A percentile compares a stretch with the other conserved stretches of the same genome.
Conservation (phyloP, 1,284 basidiomycete species). For the Leccinum griseonigrum region DNA sequence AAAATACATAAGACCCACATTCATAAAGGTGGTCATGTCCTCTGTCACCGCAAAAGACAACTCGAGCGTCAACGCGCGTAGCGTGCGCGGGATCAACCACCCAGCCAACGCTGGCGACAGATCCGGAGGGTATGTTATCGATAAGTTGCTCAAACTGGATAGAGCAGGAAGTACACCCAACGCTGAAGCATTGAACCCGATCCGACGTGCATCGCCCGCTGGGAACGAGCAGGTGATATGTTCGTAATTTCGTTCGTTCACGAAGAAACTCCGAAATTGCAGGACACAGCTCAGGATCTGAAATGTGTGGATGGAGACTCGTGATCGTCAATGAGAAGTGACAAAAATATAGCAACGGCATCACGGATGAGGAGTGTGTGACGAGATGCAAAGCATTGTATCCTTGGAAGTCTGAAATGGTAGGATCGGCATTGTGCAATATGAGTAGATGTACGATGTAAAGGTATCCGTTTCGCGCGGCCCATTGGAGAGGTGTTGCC, state of each 20-base stretch:
- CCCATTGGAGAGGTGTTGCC: constrained; percentile 99
- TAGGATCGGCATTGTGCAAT: constrained; percentile 88
- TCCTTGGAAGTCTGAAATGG: constrained; percentile 88
- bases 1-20: constrained; percentile 29
- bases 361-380: constrained; percentile 91
- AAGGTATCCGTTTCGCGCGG: constrained; percentile 92
- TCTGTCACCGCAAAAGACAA: constrained; percentile 36
- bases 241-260: constrained; percentile 49
- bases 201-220: constrained; percentile 45
- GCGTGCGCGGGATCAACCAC: constrained; percentile 63
- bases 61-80: constrained; percentile 52
- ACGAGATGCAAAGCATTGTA: constrained; percentile 96
- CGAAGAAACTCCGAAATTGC: constrained; percentile 65
- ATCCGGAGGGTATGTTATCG: constrained; percentile 62
- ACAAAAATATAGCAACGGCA: constrained; percentile 84
- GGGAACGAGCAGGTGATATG: constrained; percentile 52
- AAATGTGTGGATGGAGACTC: constrained; percentile 42
- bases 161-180: constrained; percentile 70
- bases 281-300: constrained; percentile 63
- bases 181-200: constrained; percentile 64
- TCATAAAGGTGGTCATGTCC: constrained; percentile 34
- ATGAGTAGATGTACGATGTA: constrained; percentile 93
- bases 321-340: constrained; percentile 58
- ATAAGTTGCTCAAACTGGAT: constrained; percentile 46
- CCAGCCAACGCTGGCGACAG: constrained; percentile 59